These are phyloP conservation scores for Cafeteria roenbergensis DNA, from an alignment of 108 stramenopile species.

Conservation along the genomic window DNA sequence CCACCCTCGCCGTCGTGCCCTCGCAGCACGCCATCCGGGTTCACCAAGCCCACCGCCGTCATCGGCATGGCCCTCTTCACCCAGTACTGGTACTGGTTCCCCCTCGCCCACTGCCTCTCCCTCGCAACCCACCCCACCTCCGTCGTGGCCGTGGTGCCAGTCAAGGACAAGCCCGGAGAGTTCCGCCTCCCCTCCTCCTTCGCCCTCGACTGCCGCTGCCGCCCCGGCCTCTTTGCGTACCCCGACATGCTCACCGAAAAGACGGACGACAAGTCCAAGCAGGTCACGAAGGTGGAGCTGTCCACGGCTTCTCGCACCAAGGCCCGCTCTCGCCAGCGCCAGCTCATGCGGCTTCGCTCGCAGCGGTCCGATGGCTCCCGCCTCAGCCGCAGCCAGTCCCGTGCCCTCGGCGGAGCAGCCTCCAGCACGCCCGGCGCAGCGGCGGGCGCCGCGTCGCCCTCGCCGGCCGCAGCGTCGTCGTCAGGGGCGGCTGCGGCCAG, in stretches of 20 bases:
- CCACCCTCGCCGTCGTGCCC: not conserved
- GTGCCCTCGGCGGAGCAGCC: too few relatives aligned
- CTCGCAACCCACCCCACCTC: constrained; percentile 82
- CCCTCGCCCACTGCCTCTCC: constrained; percentile 88
- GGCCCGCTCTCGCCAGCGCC: too few relatives aligned
- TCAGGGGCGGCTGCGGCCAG: too few relatives aligned
- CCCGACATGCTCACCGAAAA: constrained; percentile 90
- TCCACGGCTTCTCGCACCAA: too few relatives aligned
- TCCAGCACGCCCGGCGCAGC: too few relatives aligned
- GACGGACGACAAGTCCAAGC: constrained; percentile 93
- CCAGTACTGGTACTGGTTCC: constrained; percentile 99
- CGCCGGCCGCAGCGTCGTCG: too few relatives aligned
- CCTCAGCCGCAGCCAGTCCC: too few relatives aligned
- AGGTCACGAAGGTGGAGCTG: constrained; percentile 83
- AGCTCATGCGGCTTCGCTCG: too few relatives aligned
- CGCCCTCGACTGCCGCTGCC: constrained; percentile 75
- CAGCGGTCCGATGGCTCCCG: too few relatives aligned
- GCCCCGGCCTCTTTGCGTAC: constrained; percentile 80
- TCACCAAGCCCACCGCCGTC: constrained; percentile 79
- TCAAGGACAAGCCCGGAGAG: constrained; percentile 81
- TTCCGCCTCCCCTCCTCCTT: too few relatives aligned
- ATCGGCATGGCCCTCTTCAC: constrained; percentile 84
- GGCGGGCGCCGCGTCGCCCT: too few relatives aligned
- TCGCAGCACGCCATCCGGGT: constrained; percentile 62
- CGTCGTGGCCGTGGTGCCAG: constrained; percentile 82